Evolutionary conservation across 2,329 filamentous ascomycete species (phyloP), one percentile per base, ranked within the genome.

Genomic region (Aspergillus sp.): DNA sequence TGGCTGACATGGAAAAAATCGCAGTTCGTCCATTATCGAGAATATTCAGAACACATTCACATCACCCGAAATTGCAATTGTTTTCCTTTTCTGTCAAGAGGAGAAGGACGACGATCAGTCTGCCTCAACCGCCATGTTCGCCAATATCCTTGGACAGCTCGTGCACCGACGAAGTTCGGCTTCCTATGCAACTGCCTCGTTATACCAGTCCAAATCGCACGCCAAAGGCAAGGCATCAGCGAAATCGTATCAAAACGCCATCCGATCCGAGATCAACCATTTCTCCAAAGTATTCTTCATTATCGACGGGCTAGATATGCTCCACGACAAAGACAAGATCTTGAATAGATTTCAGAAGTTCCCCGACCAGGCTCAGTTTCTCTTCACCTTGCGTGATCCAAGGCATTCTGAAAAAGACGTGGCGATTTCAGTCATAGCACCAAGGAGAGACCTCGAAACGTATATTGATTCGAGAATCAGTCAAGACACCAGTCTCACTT

Each of bases 171-270:
- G 61, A 24, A 60, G 65, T 7, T 55, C 32, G 2, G 49, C 57
- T 2, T 67, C 63, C 1, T 48, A 66, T n/a, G 49, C 61, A 1
- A 65, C 66, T 0, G 42, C 56, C 1, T 50, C 55, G 0, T 47
- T 70, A 0, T 67, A 69, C 24, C 14, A 63, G 0, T 65, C 64
- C 0, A 61, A 67, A 24, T 56, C 60, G 1, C 48, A 50, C 20
- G 20, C 20, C 20, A 0, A 52, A 53, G 4, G 61, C 59, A 5
- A 57, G 53, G 67, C 61, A 1, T 65, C 67, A 1, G 36, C 65
- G 2, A 69, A 70, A 33, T 49, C 58, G 4, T 70, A 65, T 24
- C 65, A 67, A 47, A 59, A 67, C 52, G 66, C 67, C 0, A 68
- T 70, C 16, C 61, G 65, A 0, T 61, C 67, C 0, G 67, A 69